phyloP scores from a whole-genome alignment of 257 asterid species.

The Lithospermum erythrorhizon region DNA sequence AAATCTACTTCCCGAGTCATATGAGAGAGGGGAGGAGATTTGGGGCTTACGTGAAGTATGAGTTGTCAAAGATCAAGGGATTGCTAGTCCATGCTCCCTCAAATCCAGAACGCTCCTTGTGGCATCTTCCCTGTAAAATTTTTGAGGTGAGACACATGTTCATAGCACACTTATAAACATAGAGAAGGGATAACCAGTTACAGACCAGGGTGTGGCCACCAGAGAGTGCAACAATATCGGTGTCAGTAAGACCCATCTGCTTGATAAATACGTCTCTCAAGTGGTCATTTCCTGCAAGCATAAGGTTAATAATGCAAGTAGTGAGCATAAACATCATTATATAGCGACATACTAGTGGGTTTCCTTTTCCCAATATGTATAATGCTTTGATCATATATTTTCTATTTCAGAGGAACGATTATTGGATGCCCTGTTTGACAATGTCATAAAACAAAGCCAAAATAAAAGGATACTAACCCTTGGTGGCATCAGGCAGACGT shows the following conservation, averaged over 20 bases:
- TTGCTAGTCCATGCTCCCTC: conserved; percentile 83
- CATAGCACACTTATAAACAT: too few relatives aligned
- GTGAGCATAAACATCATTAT: not conserved
- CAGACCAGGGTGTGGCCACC: conserved; percentile 30
- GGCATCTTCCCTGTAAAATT: conserved; percentile 68
- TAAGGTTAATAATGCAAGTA: not conserved
- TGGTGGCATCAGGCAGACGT: conserved; percentile 77
- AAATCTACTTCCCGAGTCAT: not conserved
- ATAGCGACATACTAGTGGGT: too few relatives aligned
- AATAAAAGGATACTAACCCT: conserved; percentile 38
- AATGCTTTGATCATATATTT: not conserved
- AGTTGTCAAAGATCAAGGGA: conserved; percentile 74
- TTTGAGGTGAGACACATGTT: not conserved
- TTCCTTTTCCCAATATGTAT: not conserved
- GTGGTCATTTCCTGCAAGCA: conserved; percentile 58
- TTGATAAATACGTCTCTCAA: conserved; percentile 72
- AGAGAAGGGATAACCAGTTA: not conserved
- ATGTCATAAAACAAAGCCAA: not conserved
- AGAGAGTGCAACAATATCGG: conserved; percentile 77
- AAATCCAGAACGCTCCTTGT: conserved; percentile 82
- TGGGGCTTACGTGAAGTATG: conserved; percentile 50
- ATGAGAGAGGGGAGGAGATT: not conserved
- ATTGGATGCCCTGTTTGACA: not conserved
- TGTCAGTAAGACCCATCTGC: conserved; percentile 81
- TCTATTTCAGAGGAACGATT: not conserved